Evolutionary conservation across 83 land plant genomes (phyloP), one percentile per base, ranked within the genome.

Genomic region (Picea mariana): DNA sequence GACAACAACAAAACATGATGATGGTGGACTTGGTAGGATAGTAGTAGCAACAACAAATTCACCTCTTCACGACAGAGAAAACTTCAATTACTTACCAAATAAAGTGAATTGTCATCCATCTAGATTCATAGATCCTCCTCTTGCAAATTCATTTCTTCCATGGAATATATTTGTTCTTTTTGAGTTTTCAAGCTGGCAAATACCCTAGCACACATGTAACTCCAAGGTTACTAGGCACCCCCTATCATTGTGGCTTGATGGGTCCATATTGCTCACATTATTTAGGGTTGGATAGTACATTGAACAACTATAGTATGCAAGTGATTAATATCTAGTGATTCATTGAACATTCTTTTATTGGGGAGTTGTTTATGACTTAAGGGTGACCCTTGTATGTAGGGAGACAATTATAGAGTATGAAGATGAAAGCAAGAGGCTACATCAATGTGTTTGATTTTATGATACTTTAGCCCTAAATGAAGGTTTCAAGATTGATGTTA

Each of bases 61-160:
- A 82, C 78, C 89, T 94, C 60, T 83, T 90, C 62, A 95, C 93
- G 2, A 93, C 82, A 2, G 94, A 94, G 5, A 90, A 87, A 78
- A 77, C 89, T 62, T 97, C 97, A 4, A 92, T 97, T 17, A 86
- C 87, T 42, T 95, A 94, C 72, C 87, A 92, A 64, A 92, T 94
- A 79, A 97, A 92, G 79, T 97, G 97, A 97, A 84, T 89, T 9
- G 99, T 94, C 82, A 91, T 97, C 60, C 97, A 94, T 77, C 93
- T 95, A 9, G 99, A 97, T 55, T 95, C 98, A 13, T 95, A 95
- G 87, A 93, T 92, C 34, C 26, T 90, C 18, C 87, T 97, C 8
- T 88, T 90, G 21, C 88, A 90, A 47, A 90, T 97, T 73, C 11
- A 49, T 49, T 49, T 49, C 11, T 49, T 49, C 55, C 11, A 49